Evolutionary conservation across 225 moss, liverwort and hornwort species (phyloP).

Genomic region (Sphagnum contortum): DNA sequence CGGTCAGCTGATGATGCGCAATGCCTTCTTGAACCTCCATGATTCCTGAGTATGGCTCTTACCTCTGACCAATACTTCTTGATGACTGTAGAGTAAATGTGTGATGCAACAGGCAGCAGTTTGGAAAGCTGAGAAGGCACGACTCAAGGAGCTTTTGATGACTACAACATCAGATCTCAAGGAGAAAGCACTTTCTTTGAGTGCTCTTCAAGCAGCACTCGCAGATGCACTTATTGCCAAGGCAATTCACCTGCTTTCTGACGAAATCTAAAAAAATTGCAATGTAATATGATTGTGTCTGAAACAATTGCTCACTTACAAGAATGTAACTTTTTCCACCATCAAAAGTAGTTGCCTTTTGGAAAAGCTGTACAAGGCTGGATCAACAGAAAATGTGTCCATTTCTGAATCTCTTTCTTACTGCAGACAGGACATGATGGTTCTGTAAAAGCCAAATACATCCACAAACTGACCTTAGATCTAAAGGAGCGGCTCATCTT

Average conservation of each 20-base stretch:
- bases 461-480: conserved; percentile 25
- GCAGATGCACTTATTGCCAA: conserved; percentile 14
- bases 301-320: no score
- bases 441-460: conserved; percentile 8
- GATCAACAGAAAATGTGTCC: not conserved
- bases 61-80: conserved; percentile 2
- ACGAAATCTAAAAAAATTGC: not conserved
- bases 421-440: conserved; percentile 9
- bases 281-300: not conserved
- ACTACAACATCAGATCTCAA: conserved; percentile 12
- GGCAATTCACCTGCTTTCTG: conserved; percentile 1
- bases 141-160: conserved; percentile 13
- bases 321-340: no score
- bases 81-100: not conserved
- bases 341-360: no score
- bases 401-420: not conserved
- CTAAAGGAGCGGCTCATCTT: conserved; percentile 15
- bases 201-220: conserved; percentile 13
- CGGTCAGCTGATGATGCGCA: not conserved
- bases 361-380: no score
- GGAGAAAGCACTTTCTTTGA: conserved; percentile 19
- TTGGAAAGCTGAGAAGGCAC: conserved; percentile 25
- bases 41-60: no score
- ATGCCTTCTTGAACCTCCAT: no score
- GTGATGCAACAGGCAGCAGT: not conserved